Evolutionary conservation across 441 rosid genomes (phyloP).

Genomic region (Euphorbia neoarborescens): DNA sequence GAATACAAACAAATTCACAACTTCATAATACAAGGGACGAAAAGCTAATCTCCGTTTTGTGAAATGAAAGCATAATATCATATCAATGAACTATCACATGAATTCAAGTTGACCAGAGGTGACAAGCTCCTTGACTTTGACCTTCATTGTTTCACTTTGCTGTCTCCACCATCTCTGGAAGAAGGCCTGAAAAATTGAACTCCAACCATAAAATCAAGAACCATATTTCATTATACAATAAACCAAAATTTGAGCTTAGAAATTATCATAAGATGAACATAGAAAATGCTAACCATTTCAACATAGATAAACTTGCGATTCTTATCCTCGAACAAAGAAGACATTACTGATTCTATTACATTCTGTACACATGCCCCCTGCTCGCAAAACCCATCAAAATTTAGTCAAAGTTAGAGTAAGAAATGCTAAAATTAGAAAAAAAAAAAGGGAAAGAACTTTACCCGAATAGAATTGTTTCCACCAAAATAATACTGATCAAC

Average conservation of each 20-base stretch:
- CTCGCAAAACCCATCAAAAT: conserved; percentile 15
- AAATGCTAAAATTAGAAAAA: not conserved
- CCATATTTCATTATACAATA: not conserved
- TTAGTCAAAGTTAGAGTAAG: not conserved
- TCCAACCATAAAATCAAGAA: not conserved
- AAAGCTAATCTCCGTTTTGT: not conserved
- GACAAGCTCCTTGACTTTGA: conserved; percentile 49
- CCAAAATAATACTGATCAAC: conserved; percentile 96
- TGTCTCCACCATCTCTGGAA: conserved; percentile 95
- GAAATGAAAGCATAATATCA: not conserved
- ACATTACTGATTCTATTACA: conserved; percentile 64
- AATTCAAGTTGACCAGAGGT: conserved; percentile 84
- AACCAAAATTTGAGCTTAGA: not conserved
- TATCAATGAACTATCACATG: conserved; percentile 37
- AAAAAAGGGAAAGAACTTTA: not conserved
- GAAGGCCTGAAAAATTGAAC: conserved; percentile 52
- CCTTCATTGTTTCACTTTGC: conserved; percentile 60
- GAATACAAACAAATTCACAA: conserved; percentile 7
- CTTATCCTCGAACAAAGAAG: conserved; percentile 60
- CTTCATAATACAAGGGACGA: not conserved
- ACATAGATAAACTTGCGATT: conserved; percentile 68
- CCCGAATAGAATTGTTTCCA: conserved; percentile 42
- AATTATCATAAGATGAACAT: not conserved
- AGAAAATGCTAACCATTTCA: conserved; percentile 38
- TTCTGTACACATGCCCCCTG: conserved; percentile 86